Conservation (phyloP, 768 basidiomycete genomes). For the Rubroboletus satanas region DNA sequence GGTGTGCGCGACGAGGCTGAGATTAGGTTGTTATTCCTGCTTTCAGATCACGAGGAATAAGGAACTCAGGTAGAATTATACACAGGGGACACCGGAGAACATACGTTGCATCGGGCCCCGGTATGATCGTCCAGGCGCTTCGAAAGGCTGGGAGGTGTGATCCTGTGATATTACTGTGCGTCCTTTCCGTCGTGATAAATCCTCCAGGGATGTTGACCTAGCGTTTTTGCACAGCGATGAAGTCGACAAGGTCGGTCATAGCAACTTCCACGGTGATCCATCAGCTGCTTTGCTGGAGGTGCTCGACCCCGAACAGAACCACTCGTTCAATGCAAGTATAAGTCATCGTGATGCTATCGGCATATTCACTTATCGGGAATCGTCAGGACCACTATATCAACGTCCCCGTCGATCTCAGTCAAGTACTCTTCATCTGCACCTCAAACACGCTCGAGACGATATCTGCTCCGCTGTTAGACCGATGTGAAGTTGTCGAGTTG, state of each 20-base stretch:
- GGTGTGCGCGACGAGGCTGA: slow-evolving; percentile 93
- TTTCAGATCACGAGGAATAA: slow-evolving; percentile 5
- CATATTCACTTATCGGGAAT: not conserved
- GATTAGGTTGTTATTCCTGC: slow-evolving; percentile 39
- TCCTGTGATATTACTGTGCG: slow-evolving; percentile 69
- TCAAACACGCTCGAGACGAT: slow-evolving; percentile 90
- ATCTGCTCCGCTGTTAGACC: slow-evolving; percentile 80
- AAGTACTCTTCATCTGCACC: slow-evolving; percentile 89
- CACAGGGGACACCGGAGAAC: slow-evolving; percentile 66
- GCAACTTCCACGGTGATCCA: slow-evolving; percentile 89
- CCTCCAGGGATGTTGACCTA: not conserved
- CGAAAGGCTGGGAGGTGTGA: slow-evolving; percentile 79
- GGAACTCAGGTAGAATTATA: slow-evolving; percentile 1
- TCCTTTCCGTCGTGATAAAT: not conserved
- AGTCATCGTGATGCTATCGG: not conserved
- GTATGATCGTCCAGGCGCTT: slow-evolving; percentile 81
- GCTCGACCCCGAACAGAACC: slow-evolving; percentile 91
- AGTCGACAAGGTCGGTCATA: slow-evolving; percentile 86
- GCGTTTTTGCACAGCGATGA: slow-evolving; percentile 52
- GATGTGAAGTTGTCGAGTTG: slow-evolving; percentile 84
- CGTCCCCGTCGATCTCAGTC: slow-evolving; percentile 82
- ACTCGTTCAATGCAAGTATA: slow-evolving; percentile 63
- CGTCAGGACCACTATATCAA: slow-evolving; percentile 87
- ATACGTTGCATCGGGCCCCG: slow-evolving; percentile 88
- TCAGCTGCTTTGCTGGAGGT: slow-evolving; percentile 88